Evolutionary conservation across 768 basidiomycete genomes (phyloP).

Genomic region (Podaxis sp.): DNA sequence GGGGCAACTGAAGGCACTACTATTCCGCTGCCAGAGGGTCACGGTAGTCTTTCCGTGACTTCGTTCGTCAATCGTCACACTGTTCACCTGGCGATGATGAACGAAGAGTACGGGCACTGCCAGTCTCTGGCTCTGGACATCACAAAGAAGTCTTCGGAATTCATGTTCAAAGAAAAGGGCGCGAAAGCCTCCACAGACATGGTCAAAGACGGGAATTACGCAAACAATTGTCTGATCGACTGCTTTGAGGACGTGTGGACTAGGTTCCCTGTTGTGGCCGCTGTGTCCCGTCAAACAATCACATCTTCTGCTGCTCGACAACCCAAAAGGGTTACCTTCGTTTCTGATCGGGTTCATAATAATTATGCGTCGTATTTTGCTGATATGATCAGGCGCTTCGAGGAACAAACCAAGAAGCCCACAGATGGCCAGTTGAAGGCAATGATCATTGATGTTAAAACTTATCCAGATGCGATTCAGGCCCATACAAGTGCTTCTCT

Average conservation of each 20-base stretch:
- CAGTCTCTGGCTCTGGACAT: conserved; percentile 51
- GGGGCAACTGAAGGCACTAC: conserved; percentile 48
- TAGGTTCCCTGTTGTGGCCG: conserved; percentile 57
- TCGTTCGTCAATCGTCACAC: conserved; percentile 43
- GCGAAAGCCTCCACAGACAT: conserved; percentile 16
- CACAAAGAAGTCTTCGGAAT: conserved; percentile 55
- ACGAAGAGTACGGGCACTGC: conserved; percentile 29
- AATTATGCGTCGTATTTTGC: conserved; percentile 42
- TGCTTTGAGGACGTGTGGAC: conserved; percentile 62
- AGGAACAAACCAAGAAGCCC: conserved; percentile 52
- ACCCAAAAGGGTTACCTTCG: conserved; percentile 39
- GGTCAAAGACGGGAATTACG: conserved; percentile 21
- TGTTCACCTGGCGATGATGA: conserved; percentile 45
- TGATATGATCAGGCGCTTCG: conserved; percentile 45
- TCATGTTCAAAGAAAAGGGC: conserved; percentile 50
- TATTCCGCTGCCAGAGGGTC: conserved; percentile 30
- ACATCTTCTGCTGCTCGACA: conserved; percentile 31
- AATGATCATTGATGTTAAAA: conserved; percentile 29
- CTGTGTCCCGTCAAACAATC: conserved; percentile 43
- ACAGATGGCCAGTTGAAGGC: conserved; percentile 42
- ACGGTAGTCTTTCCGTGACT: conserved; percentile 34
- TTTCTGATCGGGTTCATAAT: conserved; percentile 31
- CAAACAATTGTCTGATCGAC: conserved; percentile 53
- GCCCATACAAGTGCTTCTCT: not conserved
- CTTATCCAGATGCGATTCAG: not conserved